phyloP scores from a whole-genome alignment of 2,329 filamentous ascomycete genomes.

The Fusarium pininemorale region DNA sequence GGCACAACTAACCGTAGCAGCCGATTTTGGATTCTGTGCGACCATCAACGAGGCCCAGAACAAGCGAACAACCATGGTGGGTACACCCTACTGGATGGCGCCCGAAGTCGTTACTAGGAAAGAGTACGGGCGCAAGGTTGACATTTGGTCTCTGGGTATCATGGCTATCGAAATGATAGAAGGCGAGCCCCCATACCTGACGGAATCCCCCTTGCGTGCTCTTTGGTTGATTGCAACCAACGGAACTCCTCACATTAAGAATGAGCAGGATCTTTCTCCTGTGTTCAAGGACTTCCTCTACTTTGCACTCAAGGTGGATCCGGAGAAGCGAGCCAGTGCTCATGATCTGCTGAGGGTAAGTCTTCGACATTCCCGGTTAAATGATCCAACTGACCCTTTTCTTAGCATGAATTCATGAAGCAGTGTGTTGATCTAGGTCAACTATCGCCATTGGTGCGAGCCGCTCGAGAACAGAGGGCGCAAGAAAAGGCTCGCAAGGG shows the following conservation, averaged over 20 bases:
- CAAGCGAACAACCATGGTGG: constrained; percentile 99
- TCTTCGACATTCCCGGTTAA: constrained; percentile 44
- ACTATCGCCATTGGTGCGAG: constrained; percentile 85
- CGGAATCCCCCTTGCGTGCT: constrained; percentile 90
- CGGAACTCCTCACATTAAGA: constrained; percentile 93
- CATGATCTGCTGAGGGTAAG: constrained; percentile 92
- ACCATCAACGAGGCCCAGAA: constrained; percentile 97
- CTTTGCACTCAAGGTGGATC: constrained; percentile 94
- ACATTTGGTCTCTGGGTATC: constrained; percentile 98
- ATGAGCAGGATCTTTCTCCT: constrained; percentile 81
- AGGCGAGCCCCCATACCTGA: constrained; percentile 95
- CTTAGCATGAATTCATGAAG: constrained; percentile 83
- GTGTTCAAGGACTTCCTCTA: constrained; percentile 92
- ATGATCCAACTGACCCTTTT: constrained; percentile 27
- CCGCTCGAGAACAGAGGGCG: constrained; percentile 83
- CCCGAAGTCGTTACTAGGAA: constrained; percentile 97
- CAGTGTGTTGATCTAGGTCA: constrained; percentile 77
- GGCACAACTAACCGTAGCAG: constrained; percentile 60
- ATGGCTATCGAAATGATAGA: constrained; percentile 99
- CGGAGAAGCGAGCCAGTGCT: constrained; percentile 94
- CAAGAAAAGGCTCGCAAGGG: constrained; percentile 83
- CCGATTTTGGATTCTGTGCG: constrained; percentile 98
- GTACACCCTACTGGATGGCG: constrained; percentile 99
- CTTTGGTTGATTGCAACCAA: constrained; percentile 97
- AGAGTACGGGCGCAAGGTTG: constrained; percentile 97